phyloP scores from a whole-genome alignment of 2,329 filamentous ascomycete species.

The Diplocarpon mali region DNA sequence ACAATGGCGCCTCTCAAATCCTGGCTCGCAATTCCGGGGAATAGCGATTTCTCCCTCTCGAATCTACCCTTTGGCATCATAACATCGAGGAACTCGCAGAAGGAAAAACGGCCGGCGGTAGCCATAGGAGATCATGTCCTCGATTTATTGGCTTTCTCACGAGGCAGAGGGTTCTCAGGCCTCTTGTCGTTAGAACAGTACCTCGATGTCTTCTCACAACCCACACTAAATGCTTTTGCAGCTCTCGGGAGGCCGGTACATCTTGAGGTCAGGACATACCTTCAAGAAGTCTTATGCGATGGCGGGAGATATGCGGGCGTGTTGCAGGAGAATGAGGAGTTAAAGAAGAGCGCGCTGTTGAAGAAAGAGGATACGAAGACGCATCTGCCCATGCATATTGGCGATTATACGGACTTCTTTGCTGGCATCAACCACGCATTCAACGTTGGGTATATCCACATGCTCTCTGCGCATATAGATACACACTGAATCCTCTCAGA shows the following conservation, averaged over 20 bases:
- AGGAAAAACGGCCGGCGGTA: conserved; percentile 46
- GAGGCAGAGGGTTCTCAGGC: conserved; percentile 45
- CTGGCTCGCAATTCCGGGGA: conserved; percentile 24
- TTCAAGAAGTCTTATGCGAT: conserved; percentile 55
- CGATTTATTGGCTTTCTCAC: conserved; percentile 52
- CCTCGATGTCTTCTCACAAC: conserved; percentile 48
- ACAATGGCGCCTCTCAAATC: conserved; percentile 25
- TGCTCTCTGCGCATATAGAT: background rate
- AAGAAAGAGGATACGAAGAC: conserved; percentile 47
- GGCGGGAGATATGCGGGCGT: conserved; percentile 48
- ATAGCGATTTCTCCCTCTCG: conserved; percentile 50
- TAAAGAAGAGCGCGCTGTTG: conserved; percentile 48
- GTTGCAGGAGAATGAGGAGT: conserved; percentile 47
- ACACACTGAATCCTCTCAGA: conserved; percentile 30
- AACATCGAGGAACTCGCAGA: conserved; percentile 34
- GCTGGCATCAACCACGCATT: conserved; percentile 70
- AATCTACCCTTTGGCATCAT: conserved; percentile 74
- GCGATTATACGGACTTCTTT: conserved; percentile 82
- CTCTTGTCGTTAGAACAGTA: conserved; percentile 42
- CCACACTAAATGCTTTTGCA: conserved; percentile 64
- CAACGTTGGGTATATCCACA: conserved; percentile 31
- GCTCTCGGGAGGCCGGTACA: conserved; percentile 58
- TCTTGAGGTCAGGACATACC: conserved; percentile 53
- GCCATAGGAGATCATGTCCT: conserved; percentile 59
- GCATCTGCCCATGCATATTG: conserved; percentile 67